These are phyloP conservation scores for Hysterangium stoloniferum DNA, from an alignment of 768 basidiomycete genomes.

Conservation along the genomic window DNA sequence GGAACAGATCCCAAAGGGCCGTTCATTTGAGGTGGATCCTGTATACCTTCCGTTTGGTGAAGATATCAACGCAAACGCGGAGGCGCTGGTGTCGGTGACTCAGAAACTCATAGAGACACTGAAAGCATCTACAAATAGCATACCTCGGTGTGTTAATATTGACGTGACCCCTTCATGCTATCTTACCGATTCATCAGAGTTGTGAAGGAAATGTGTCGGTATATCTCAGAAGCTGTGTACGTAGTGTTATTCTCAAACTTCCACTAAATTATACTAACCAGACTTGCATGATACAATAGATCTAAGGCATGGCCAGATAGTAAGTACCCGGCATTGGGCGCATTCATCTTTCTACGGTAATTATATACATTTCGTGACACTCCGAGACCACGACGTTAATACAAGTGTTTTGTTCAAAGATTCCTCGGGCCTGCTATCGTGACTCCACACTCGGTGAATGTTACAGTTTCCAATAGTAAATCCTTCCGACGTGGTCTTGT, in stretches of 20 bases:
- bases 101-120: constrained; percentile 73
- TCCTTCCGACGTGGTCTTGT: constrained; percentile 79
- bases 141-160: no score
- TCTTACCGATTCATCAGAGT: no score
- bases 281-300: constrained; percentile 29
- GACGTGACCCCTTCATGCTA: no score
- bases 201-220: constrained; percentile 79
- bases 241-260: no score
- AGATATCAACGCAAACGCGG: constrained; percentile 54
- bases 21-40: constrained; percentile 76
- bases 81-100: constrained; percentile 65
- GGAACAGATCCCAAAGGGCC: constrained; percentile 58
- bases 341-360: constrained; percentile 88
- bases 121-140: no score
- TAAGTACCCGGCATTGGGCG: constrained; percentile 76
- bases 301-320: constrained; percentile 68
- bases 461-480: constrained; percentile 67
- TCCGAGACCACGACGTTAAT: no score
- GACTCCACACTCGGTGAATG: constrained; percentile 74
- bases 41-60: constrained; percentile 40
- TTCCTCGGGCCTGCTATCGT: constrained; percentile 92
- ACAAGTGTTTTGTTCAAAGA: no score
- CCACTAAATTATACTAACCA: no score
- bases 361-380: no score
- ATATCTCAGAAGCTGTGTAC: constrained; percentile 74